phyloP scores from a whole-genome alignment of 352 stramenopile genomes.

The Pythium periplocum region DNA sequence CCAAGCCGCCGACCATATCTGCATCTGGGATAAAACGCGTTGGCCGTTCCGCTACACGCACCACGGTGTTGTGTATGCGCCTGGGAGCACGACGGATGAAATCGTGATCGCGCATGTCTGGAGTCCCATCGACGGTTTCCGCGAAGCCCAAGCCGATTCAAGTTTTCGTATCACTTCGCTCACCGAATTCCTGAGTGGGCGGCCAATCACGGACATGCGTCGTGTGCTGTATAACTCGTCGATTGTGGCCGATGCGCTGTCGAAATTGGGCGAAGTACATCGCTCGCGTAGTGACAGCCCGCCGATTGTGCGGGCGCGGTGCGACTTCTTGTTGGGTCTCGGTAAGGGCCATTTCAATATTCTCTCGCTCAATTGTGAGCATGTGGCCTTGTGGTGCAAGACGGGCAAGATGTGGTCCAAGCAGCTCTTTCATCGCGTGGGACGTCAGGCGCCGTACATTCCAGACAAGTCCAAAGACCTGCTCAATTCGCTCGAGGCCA shows the following conservation, averaged over 20 bases:
- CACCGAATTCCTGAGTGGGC: conserved; percentile 57
- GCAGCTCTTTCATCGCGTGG: conserved; percentile 50
- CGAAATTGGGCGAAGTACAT: conserved; percentile 58
- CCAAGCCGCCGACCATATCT: conserved; percentile 64
- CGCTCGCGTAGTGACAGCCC: conserved; percentile 51
- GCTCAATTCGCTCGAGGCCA: conserved; percentile 27
- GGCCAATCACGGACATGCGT: conserved; percentile 51
- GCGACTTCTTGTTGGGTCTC: conserved; percentile 54
- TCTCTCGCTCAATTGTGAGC: conserved; percentile 67
- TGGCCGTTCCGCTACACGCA: conserved; percentile 79
- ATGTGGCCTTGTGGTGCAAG: conserved; percentile 74
- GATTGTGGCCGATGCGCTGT: conserved; percentile 47
- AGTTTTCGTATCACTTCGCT: conserved; percentile 65
- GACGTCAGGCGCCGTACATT: conserved; percentile 42
- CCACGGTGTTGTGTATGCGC: conserved; percentile 60
- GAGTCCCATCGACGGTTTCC: conserved; percentile 52
- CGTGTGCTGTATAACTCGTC: conserved; percentile 78
- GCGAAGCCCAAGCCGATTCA: conserved; percentile 57
- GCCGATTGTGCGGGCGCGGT: conserved; percentile 64
- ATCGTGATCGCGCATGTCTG: conserved; percentile 70
- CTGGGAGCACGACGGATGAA: conserved; percentile 29
- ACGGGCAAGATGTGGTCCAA: conserved; percentile 73
- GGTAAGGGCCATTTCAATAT: conserved; percentile 72
- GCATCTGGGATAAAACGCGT: conserved; percentile 73
- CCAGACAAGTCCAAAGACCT: conserved; percentile 26